Evolutionary conservation across 2,329 filamentous ascomycete species (phyloP).

Genomic region (Ophiostoma sp.): DNA sequence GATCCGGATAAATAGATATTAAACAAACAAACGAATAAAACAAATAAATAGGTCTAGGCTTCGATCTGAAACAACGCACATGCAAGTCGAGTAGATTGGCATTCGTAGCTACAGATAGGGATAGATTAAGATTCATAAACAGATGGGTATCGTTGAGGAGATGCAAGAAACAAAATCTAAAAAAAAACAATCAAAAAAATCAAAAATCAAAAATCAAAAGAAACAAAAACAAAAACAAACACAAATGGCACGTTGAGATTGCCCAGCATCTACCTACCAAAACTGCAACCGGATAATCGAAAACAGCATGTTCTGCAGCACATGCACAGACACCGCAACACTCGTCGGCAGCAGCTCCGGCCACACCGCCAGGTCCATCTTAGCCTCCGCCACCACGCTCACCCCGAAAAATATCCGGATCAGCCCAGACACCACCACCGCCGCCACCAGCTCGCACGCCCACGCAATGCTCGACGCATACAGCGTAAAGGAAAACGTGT

Average conservation of each 20-base stretch:
- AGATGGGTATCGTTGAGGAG: slow-evolving; percentile 21
- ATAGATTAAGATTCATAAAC: not conserved
- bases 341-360: slow-evolving; percentile 62
- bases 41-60: not conserved
- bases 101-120: not conserved
- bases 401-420: slow-evolving; percentile 56
- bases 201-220: not conserved
- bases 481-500: slow-evolving; percentile 60
- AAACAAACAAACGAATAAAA: no score
- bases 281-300: slow-evolving; percentile 63
- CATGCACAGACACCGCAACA: slow-evolving; percentile 61
- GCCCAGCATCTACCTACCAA: slow-evolving; percentile 28
- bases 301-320: slow-evolving; percentile 68
- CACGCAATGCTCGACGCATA: slow-evolving; percentile 60
- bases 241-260: slow-evolving; percentile 5
- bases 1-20: not conserved
- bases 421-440: slow-evolving; percentile 54
- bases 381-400: slow-evolving; percentile 59
- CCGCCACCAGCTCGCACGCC: slow-evolving; percentile 61
- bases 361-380: slow-evolving; percentile 60
- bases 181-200: not conserved
- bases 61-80: not conserved
- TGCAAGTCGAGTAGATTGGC: not conserved
- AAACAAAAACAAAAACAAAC: not conserved
- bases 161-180: not conserved